Evolutionary conservation across 2,329 filamentous ascomycete genomes (phyloP).

Genomic region (Aspergillus cejpii): DNA sequence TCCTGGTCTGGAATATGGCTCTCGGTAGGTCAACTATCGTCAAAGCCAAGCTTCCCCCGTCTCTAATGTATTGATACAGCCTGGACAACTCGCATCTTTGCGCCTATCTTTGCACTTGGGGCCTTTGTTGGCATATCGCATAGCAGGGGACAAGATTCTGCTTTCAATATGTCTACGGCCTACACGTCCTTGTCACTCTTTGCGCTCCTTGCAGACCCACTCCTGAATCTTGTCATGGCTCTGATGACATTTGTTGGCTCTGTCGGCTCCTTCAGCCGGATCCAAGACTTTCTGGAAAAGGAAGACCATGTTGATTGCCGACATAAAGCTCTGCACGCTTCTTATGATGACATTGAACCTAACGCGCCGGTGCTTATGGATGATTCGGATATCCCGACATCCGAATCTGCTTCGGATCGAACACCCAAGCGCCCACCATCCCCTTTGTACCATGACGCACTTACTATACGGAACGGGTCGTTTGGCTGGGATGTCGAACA

Average conservation of each 20-base stretch:
- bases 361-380: conserved; percentile 16
- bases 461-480: conserved; percentile 40
- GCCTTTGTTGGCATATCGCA: conserved; percentile 40
- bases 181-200: conserved; percentile 47
- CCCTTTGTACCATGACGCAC: conserved; percentile 21
- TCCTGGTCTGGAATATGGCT: conserved; percentile 39
- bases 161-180: conserved; percentile 38
- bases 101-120: conserved; percentile 43
- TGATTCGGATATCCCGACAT: conserved; percentile 21
- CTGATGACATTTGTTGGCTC: conserved; percentile 41
- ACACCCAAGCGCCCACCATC: conserved; percentile 17
- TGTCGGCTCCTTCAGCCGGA: conserved; percentile 43
- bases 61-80: conserved; percentile 17
- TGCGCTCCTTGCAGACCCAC: conserved; percentile 42
- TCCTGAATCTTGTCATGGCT: conserved; percentile 43
- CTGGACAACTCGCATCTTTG: conserved; percentile 39
- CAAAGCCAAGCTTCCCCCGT: background rate
- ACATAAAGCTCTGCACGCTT: conserved; percentile 6
- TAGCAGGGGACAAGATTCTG: conserved; percentile 24
- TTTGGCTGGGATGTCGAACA: conserved; percentile 45
- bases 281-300: conserved; percentile 42
- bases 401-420: conserved; percentile 19
- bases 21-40: conserved; percentile 24
- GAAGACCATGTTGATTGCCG: conserved; percentile 26
- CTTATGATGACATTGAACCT: conserved; percentile 15